phyloP scores from a whole-genome alignment of 2,329 filamentous ascomycete genomes.

The Pseudofabraea citricarpa region DNA sequence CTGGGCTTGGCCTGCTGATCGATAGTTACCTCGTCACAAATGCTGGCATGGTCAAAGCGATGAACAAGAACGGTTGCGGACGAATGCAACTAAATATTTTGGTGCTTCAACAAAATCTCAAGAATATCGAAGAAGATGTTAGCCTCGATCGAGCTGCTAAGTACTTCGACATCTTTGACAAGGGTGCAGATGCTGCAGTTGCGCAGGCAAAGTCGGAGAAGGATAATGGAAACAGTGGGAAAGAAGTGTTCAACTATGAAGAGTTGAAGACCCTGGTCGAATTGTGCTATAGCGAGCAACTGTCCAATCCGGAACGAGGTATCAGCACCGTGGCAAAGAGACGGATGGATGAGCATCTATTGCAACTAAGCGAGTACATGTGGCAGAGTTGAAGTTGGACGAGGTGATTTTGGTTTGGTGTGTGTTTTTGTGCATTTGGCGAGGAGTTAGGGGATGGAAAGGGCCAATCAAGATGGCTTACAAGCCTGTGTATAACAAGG shows the following conservation, averaged over 20 bases:
- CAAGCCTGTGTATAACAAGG: too few species aligned
- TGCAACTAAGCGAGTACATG: constrained; percentile 68
- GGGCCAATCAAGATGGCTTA: too few species aligned
- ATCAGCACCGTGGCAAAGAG: constrained; percentile 63
- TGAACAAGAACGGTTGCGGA: constrained; percentile 81
- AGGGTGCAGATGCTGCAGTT: constrained; percentile 61
- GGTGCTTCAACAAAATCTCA: constrained; percentile 93
- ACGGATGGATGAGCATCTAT: constrained; percentile 64
- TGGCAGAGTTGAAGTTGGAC: constrained; percentile 46
- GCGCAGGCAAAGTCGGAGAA: constrained; percentile 50
- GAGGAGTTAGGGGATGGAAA: background rate
- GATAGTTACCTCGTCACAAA: constrained; percentile 75
- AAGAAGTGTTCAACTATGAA: constrained; percentile 55
- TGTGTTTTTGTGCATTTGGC: background rate
- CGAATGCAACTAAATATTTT: constrained; percentile 91
- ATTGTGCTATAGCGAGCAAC: constrained; percentile 62
- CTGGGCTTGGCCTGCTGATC: constrained; percentile 71
- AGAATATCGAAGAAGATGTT: constrained; percentile 77
- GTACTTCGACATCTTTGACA: constrained; percentile 66
- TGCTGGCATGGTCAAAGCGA: constrained; percentile 65
- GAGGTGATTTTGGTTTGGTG: background rate
- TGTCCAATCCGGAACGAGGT: constrained; percentile 63
- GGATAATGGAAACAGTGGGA: constrained; percentile 24
- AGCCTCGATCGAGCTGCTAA: constrained; percentile 57
- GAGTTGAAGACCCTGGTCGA: constrained; percentile 63